Conservation (phyloP, 305 asterid genomes). For the Fraxinus sp. region DNA sequence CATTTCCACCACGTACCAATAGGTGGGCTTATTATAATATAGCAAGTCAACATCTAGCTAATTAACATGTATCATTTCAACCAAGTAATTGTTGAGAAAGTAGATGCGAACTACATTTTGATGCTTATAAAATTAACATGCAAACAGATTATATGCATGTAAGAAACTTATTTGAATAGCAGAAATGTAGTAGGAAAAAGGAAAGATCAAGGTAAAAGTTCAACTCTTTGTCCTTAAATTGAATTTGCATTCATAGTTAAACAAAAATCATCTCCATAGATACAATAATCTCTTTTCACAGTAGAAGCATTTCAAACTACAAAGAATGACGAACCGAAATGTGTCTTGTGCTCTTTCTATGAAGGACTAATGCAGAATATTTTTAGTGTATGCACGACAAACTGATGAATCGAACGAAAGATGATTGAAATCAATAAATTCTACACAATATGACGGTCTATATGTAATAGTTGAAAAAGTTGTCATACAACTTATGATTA, state of each 20-base stretch:
- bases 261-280: background rate
- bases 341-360: background rate
- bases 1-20: no score
- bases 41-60: no score
- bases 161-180: background rate
- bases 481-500: background rate
- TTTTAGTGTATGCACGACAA: background rate
- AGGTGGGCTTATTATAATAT: no score
- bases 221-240: background rate
- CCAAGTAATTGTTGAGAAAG: background rate
- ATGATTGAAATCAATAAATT: background rate
- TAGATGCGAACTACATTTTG: background rate
- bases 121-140: background rate
- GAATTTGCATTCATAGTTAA: background rate
- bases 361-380: background rate
- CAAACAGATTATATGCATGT: background rate
- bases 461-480: background rate
- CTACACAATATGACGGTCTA: background rate
- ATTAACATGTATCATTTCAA: background rate
- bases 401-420: background rate
- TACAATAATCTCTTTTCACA: background rate
- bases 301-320: background rate
- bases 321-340: background rate
- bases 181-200: background rate
- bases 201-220: background rate